Evolutionary conservation across 441 rosid species (phyloP).

Genomic region (Euphorbia corollata): DNA sequence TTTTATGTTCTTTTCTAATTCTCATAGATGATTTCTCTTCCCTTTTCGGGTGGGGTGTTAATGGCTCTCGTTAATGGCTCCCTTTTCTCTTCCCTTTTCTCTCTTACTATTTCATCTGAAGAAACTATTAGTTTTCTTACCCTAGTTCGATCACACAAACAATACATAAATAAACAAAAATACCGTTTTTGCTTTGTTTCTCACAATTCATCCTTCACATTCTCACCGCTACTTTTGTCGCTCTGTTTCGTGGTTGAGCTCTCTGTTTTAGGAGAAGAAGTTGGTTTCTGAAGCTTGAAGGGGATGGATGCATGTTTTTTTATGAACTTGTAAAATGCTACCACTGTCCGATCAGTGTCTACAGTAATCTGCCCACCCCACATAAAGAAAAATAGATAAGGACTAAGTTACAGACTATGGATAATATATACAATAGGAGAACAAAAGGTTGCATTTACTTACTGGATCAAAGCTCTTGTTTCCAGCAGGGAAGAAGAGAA

Average conservation of each 20-base stretch:
- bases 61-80: too few species aligned
- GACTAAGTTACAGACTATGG: too few species aligned
- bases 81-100: neutral
- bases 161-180: conserved; percentile 12
- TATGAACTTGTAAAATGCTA: conserved; percentile 80
- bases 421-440: neutral
- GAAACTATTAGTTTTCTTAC: conserved; percentile 14
- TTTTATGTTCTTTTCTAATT: neutral
- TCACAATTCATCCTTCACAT: conserved; percentile 74
- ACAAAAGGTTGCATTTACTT: conserved; percentile 24
- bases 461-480: conserved; percentile 94
- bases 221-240: conserved; percentile 27
- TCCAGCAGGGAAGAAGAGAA: conserved; percentile 95
- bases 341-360: conserved; percentile 81
- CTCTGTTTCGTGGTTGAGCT: conserved; percentile 29
- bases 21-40: neutral
- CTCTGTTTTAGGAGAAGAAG: conserved; percentile 34
- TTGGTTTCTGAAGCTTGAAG: conserved; percentile 83
- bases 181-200: neutral
- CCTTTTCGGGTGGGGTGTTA: neutral
- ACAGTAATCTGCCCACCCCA: conserved; percentile 57
- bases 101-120: conserved; percentile 18
- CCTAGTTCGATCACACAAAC: conserved; percentile 9
- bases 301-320: conserved; percentile 86
- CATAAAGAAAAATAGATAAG: neutral